Evolutionary conservation across 352 stramenopile genomes (phyloP).

Genomic region (Phytopythium sindhum): DNA sequence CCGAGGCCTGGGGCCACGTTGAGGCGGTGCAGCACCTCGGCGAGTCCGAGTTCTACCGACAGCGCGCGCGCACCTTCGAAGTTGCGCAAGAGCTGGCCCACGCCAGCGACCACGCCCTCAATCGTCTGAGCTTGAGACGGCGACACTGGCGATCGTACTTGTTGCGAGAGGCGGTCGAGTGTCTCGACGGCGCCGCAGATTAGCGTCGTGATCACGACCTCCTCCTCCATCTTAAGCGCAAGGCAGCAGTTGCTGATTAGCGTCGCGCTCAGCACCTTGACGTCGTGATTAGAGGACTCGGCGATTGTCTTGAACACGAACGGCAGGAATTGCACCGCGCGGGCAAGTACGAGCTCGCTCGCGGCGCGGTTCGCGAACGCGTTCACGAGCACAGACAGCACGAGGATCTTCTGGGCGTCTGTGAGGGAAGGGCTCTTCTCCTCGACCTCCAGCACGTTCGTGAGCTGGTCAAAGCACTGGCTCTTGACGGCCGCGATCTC

Average conservation of each 20-base stretch:
- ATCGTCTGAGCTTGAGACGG: constrained; percentile 39
- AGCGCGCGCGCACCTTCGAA: constrained; percentile 58
- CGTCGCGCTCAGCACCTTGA: constrained; percentile 50
- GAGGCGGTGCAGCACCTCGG: constrained; percentile 58
- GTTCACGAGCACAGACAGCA: constrained; percentile 65
- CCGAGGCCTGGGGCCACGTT: constrained; percentile 34
- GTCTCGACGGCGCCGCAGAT: constrained; percentile 68
- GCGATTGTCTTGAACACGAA: constrained; percentile 65
- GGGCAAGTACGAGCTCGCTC: constrained; percentile 45
- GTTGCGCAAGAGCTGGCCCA: constrained; percentile 60
- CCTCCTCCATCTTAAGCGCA: constrained; percentile 59
- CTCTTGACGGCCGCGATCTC: constrained; percentile 33
- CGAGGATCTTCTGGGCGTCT: constrained; percentile 45
- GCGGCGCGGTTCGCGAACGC: constrained; percentile 49
- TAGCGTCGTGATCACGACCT: constrained; percentile 66
- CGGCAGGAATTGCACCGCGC: constrained; percentile 49
- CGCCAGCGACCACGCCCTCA: constrained; percentile 57
- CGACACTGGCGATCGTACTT: constrained; percentile 8
- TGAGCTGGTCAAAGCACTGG: constrained; percentile 46
- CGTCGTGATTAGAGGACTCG: constrained; percentile 32
- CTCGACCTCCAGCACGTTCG: constrained; percentile 30
- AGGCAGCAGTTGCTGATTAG: constrained; percentile 75
- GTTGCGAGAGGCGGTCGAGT: constrained; percentile 42
- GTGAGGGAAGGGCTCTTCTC: constrained; percentile 17
- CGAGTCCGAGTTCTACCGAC: constrained; percentile 58